These are phyloP conservation scores for Fusarium musae DNA, from an alignment of 2,329 filamentous ascomycete genomes.

Conservation along the genomic window DNA sequence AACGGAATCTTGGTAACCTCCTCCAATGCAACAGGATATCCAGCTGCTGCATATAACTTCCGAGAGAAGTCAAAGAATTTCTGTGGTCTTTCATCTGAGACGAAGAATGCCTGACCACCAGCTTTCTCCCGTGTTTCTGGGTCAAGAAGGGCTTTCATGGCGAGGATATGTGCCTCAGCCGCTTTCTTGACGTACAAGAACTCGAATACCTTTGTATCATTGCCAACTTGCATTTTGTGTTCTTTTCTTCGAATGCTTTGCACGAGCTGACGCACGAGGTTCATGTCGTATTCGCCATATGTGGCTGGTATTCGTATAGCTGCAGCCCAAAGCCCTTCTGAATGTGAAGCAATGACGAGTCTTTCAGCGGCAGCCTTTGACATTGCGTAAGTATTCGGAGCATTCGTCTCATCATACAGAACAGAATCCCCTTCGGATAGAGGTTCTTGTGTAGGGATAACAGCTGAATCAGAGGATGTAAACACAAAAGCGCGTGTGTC, in stretches of 20 bases:
- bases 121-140: rapidly evolving
- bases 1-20: neutral
- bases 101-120: neutral
- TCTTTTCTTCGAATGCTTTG: neutral
- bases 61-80: neutral
- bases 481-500: neutral
- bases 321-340: neutral
- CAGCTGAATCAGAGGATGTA: neutral
- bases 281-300: neutral
- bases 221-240: constrained; percentile 5
- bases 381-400: neutral
- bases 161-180: neutral
- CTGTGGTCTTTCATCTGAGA: neutral
- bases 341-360: neutral
- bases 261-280: neutral
- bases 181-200: neutral
- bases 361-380: neutral
- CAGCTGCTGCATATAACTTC: neutral
- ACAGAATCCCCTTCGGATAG: neutral
- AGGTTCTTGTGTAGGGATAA: neutral
- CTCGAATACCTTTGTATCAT: neutral
- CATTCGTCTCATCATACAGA: neutral
- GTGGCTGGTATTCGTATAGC: neutral
- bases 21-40: neutral
- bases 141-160: neutral